phyloP scores from a whole-genome alignment of 2,329 filamentous ascomycete species.

The Ceratocystis papillata region DNA sequence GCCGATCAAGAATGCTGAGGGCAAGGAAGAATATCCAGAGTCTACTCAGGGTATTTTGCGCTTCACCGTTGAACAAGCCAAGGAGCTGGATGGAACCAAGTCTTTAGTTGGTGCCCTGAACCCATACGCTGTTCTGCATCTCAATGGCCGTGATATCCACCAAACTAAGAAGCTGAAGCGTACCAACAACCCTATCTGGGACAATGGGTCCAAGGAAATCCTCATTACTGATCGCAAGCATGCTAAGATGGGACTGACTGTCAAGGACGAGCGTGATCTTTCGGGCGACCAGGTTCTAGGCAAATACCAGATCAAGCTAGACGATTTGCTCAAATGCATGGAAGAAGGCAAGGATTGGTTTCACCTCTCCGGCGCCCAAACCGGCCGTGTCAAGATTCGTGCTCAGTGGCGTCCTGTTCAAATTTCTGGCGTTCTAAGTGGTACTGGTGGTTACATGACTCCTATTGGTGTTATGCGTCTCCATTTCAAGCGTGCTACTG shows the following conservation, averaged over 20 bases:
- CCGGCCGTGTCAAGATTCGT: constrained; percentile 78
- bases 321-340: constrained; percentile 85
- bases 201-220: constrained; percentile 84
- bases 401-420: constrained; percentile 93
- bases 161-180: constrained; percentile 86
- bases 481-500: constrained; percentile 72
- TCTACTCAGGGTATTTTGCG: constrained; percentile 87
- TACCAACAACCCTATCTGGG: constrained; percentile 95
- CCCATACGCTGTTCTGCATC: constrained; percentile 75
- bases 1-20: constrained; percentile 48
- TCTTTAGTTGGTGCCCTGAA: constrained; percentile 84
- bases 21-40: constrained; percentile 67
- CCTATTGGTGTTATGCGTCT: constrained; percentile 92
- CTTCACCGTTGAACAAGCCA: constrained; percentile 89
- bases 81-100: constrained; percentile 87
- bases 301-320: constrained; percentile 88
- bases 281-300: constrained; percentile 73
- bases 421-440: constrained; percentile 62
- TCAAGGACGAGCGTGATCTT: constrained; percentile 92
- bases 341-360: constrained; percentile 95
- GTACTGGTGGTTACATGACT: constrained; percentile 79
- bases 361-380: constrained; percentile 68
- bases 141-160: constrained; percentile 88
- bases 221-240: constrained; percentile 87
- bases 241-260: constrained; percentile 77